Percentiles rank a stretch among this genome's conserved stretches.
phyloP scores from a whole-genome alignment of 805 yeast genomes.

The Saturnispora saitoi region DNA sequence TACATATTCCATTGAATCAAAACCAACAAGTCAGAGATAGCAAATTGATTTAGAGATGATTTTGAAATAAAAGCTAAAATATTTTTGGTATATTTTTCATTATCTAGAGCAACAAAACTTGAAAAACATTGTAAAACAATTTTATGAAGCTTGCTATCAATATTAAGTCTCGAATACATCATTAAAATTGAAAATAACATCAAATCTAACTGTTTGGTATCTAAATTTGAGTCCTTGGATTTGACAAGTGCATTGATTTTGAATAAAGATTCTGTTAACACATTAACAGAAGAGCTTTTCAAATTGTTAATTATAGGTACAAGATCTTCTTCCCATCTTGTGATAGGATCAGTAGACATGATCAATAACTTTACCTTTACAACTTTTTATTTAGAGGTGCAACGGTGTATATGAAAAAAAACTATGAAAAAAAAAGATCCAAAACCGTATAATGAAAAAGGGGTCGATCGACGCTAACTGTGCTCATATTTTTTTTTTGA shows the following conservation, averaged over 20 bases:
- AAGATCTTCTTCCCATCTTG: slow-evolving; percentile 14
- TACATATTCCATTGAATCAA: slow-evolving; percentile 49
- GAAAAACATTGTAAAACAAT: slow-evolving; percentile 34
- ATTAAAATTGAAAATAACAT: slow-evolving; percentile 33
- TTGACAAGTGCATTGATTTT: slow-evolving; percentile 26
- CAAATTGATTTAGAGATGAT: slow-evolving; percentile 30
- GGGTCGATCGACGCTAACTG: not conserved
- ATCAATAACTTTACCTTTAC: not conserved
- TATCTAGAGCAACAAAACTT: slow-evolving; percentile 26
- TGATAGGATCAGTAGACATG: slow-evolving; percentile 10
- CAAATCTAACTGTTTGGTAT: slow-evolving; percentile 21
- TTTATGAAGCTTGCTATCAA: slow-evolving; percentile 40
- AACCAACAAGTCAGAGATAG: slow-evolving; percentile 48
- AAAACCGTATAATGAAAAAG: not conserved
- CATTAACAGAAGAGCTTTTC: slow-evolving; percentile 29
- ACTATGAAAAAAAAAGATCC: not conserved
- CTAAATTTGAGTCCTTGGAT: slow-evolving; percentile 12
- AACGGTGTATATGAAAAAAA: slow-evolving; percentile 1
- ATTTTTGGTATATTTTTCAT: slow-evolving; percentile 22
- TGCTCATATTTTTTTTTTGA: not conserved
- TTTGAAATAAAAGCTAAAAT: slow-evolving; percentile 34
- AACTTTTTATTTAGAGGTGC: not conserved
- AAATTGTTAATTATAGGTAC: slow-evolving; percentile 15
- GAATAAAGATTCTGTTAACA: slow-evolving; percentile 29
- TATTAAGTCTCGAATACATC: slow-evolving; percentile 40